Percentiles rank a stretch among this genome's conserved stretches.
Conservation (phyloP, 164 flowering plant species). For the Vitis riparia region DNA sequence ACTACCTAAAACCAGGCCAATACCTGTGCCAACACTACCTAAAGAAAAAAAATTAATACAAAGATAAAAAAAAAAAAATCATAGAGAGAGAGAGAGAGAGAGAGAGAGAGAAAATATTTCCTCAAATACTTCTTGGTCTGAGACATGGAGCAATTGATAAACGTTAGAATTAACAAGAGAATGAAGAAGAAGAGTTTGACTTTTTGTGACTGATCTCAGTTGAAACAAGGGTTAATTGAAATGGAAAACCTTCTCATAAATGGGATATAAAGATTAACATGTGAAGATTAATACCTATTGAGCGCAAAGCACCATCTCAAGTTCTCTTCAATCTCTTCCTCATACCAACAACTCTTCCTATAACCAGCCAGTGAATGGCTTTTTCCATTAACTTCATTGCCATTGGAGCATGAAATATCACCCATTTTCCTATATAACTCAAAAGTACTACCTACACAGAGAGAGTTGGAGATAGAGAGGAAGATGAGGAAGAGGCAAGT, state of each 20-base stretch:
- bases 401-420: conserved; percentile 48
- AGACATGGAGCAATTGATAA: no score
- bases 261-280: background rate
- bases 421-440: conserved; percentile 39
- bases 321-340: conserved; percentile 87
- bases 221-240: no score
- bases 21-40: no score
- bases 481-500: conserved; percentile 1
- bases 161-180: no score
- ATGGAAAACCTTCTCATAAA: no score
- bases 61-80: background rate
- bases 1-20: no score
- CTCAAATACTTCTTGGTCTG: no score
- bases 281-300: conserved; percentile 49
- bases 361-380: conserved; percentile 35
- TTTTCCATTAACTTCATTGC: conserved; percentile 41
- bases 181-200: background rate
- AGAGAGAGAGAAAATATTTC: no score
- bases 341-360: conserved; percentile 95
- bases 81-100: no score
- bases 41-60: background rate
- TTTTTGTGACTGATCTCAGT: no score
- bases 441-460: background rate
- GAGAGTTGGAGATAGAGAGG: conserved; percentile 10
- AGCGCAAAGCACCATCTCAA: conserved; percentile 88